phyloP scores from a whole-genome alignment of 139 green algal species.

The Edaphochlamys debaryana region DNA sequence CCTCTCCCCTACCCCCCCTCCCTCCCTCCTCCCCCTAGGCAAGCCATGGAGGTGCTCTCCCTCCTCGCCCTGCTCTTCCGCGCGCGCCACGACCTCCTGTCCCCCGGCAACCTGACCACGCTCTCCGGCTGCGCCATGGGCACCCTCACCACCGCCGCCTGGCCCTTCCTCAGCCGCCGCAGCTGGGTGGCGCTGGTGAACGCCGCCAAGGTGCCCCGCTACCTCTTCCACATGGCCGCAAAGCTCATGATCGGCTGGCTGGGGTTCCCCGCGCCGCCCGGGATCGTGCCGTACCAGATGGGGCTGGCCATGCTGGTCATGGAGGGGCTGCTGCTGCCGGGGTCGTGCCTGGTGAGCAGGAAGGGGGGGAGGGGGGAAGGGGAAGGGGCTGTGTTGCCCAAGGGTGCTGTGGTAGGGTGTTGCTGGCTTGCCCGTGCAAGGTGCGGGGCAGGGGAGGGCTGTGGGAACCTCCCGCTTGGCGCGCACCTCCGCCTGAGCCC shows the following conservation, averaged over 20 bases:
- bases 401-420: too few relatives aligned
- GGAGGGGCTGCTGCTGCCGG: conserved; percentile 24
- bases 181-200: not conserved
- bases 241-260: conserved; percentile 31
- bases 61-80: conserved; percentile 12
- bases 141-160: not conserved
- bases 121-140: not conserved
- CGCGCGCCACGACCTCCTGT: not conserved
- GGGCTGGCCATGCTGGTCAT: conserved; percentile 25
- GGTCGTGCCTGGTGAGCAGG: not conserved
- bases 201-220: not conserved
- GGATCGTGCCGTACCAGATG: conserved; percentile 14
- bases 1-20: not conserved
- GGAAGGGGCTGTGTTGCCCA: not conserved
- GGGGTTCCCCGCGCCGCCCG: conserved; percentile 12
- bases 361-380: too few relatives aligned
- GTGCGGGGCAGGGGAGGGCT: too few relatives aligned
- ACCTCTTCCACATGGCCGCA: conserved; percentile 5
- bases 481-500: too few relatives aligned
- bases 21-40: not conserved
- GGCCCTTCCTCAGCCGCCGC: not conserved
- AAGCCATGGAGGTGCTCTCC: not conserved
- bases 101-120: not conserved
- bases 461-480: too few relatives aligned
- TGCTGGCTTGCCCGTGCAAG: too few relatives aligned